These are phyloP conservation scores for Globisporangium acanthophoron DNA, from an alignment of 352 stramenopile genomes.

Conservation along the genomic window DNA sequence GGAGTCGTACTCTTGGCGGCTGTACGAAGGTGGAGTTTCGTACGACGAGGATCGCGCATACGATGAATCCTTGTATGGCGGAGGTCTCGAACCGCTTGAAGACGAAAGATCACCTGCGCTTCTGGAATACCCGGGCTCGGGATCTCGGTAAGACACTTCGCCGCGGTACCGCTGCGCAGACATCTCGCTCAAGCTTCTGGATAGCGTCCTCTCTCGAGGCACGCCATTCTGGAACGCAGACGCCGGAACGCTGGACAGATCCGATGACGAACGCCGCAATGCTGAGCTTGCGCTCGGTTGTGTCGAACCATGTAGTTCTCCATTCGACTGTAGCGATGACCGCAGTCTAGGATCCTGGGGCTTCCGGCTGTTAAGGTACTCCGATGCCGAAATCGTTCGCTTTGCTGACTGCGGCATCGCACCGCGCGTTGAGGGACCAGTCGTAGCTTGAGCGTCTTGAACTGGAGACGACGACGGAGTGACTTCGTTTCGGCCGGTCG, in stretches of 20 bases:
- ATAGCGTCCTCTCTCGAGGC: slow-evolving; percentile 1
- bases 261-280: slow-evolving; percentile 6
- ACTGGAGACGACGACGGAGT: slow-evolving; percentile 5
- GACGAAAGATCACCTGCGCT: slow-evolving; percentile 6
- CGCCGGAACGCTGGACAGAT: background rate
- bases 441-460: background rate
- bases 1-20: slow-evolving; percentile 12
- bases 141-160: slow-evolving; percentile 5
- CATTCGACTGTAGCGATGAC: background rate
- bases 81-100: slow-evolving; percentile 9
- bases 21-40: slow-evolving; percentile 2
- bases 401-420: background rate
- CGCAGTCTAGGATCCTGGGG: slow-evolving; percentile 9
- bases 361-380: slow-evolving; percentile 11
- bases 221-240: background rate
- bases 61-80: slow-evolving; percentile 10
- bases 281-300: background rate
- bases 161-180: background rate
- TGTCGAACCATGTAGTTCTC: background rate
- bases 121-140: background rate
- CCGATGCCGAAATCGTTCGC: slow-evolving; percentile 10
- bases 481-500: slow-evolving; percentile 1
- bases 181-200: slow-evolving; percentile 15
- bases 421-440: background rate
- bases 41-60: slow-evolving; percentile 8